Evolutionary conservation across 139 green algal species (phyloP), one percentile per base, ranked within the genome.

Genomic region (Axilococcus clingmanii): DNA sequence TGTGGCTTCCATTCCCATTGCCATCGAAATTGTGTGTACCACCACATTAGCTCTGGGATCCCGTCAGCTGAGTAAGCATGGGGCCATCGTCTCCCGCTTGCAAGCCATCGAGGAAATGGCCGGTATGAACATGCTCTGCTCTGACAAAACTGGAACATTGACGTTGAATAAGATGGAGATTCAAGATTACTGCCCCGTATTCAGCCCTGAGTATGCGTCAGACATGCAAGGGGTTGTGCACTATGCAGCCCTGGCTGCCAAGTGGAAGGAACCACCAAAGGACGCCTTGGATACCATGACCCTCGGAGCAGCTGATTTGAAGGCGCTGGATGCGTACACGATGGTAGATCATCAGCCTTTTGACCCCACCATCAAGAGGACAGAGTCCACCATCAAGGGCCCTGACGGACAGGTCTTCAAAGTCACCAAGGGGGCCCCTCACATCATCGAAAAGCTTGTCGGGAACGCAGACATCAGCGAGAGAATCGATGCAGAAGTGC

Each of bases 111-210:
- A 94, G 72, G 84, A 94, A 68, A 80, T 94, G 67, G 83, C 85
- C 2, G 80, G 79, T 45, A 93, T 94, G 85, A 87, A 94, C 73
- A 86, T 93, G 70, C 75, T 93, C 14, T 93, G 83, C 78, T 82
- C 68, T 5, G 84, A 89, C 63, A 92, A 93, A 61, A 92, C 84
- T 3, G 84, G 84, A 45, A 94, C 84, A 7, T 72, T 94, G 15
- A 94, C 84, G 5, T 68, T 94, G 38, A 94, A 94, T 78, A 87
- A 93, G 70, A 86, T 94, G 79, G 77, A 73, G 34, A 77, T 94
- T 51, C 77, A 94, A 67, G 76, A 88, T 2, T 66, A 88, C 52
- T 80, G 74, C 35, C 82, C 82, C 32, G 72, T 52, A 42, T 91
- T 74, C 61, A 52, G 63, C 7, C 40, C 57, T 8, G 74, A 73